These are phyloP conservation scores for Aspergillus arachidicola DNA, from an alignment of 2,329 filamentous ascomycete genomes.

Conservation along the genomic window DNA sequence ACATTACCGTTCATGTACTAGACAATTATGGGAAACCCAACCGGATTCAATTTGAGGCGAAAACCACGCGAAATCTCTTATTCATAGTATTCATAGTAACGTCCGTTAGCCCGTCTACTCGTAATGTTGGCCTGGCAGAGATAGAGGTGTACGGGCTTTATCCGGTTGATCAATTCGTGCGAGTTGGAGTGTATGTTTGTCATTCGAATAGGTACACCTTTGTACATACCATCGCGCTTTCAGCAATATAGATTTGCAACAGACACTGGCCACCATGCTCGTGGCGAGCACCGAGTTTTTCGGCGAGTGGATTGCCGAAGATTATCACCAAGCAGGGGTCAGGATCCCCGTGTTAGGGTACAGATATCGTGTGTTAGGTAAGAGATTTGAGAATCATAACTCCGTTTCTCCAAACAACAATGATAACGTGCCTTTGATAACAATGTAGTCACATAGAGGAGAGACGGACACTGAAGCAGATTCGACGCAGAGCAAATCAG, in stretches of 20 bases:
- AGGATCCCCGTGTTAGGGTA: constrained; percentile 64
- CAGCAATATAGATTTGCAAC: neutral
- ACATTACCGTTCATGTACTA: neutral
- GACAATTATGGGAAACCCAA: constrained; percentile 10
- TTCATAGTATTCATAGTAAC: constrained; percentile 11
- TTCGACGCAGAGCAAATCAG: too few relatives aligned
- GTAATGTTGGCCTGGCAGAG: constrained; percentile 14
- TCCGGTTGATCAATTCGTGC: neutral
- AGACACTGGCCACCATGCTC: constrained; percentile 63
- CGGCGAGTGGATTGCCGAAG: constrained; percentile 27
- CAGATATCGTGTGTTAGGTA: constrained; percentile 58
- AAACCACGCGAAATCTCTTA: constrained; percentile 3
- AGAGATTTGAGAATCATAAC: neutral
- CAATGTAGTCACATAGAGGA: too few relatives aligned
- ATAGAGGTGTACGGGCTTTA: constrained; percentile 9
- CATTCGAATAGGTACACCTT: too few relatives aligned
- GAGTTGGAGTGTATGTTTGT: neutral
- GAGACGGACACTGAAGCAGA: too few relatives aligned
- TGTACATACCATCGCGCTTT: neutral
- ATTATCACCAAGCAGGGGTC: constrained; percentile 43
- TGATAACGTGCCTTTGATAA: too few relatives aligned
- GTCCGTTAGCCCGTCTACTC: constrained; percentile 9
- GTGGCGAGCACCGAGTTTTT: constrained; percentile 59
- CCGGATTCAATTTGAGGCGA: neutral
- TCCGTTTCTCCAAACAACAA: neutral